A percentile compares a stretch with the other conserved stretches of the same genome.
Conservation (phyloP, 129 eudicot genomes). For the Tagetes patula region DNA sequence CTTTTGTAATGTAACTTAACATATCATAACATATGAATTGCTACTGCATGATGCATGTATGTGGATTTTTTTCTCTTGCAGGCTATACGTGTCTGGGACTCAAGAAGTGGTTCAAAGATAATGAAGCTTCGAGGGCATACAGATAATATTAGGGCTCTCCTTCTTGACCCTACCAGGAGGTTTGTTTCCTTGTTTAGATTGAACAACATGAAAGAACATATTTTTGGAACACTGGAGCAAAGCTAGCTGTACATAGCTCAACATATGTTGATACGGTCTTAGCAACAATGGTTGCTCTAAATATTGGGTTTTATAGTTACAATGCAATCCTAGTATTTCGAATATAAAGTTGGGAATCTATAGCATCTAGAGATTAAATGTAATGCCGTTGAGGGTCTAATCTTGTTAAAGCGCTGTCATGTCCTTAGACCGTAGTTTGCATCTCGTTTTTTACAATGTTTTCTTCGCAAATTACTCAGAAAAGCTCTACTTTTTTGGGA, state of each 20-base stretch:
- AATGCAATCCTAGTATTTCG: background rate
- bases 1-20: slow-evolving; percentile 9
- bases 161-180: slow-evolving; percentile 89
- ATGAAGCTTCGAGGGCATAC: slow-evolving; percentile 96
- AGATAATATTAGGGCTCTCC: slow-evolving; percentile 79
- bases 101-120: slow-evolving; percentile 80
- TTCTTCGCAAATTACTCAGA: background rate
- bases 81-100: slow-evolving; percentile 98
- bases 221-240: background rate
- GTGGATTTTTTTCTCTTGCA: slow-evolving; percentile 28
- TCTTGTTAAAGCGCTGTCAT: background rate
- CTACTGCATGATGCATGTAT: slow-evolving; percentile 14
- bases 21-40: background rate
- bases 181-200: slow-evolving; percentile 32
- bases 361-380: slow-evolving; percentile 9
- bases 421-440: slow-evolving; percentile 17
- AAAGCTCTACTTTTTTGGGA: background rate
- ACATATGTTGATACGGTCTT: slow-evolving; percentile 15
- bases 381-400: background rate
- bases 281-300: slow-evolving; percentile 9
- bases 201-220: background rate
- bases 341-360: background rate
- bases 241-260: background rate
- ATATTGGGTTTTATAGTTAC: background rate
- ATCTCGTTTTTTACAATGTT: background rate